phyloP scores from a whole-genome alignment of 2,329 filamentous ascomycete species.

The Clonostachys rhizophaga region DNA sequence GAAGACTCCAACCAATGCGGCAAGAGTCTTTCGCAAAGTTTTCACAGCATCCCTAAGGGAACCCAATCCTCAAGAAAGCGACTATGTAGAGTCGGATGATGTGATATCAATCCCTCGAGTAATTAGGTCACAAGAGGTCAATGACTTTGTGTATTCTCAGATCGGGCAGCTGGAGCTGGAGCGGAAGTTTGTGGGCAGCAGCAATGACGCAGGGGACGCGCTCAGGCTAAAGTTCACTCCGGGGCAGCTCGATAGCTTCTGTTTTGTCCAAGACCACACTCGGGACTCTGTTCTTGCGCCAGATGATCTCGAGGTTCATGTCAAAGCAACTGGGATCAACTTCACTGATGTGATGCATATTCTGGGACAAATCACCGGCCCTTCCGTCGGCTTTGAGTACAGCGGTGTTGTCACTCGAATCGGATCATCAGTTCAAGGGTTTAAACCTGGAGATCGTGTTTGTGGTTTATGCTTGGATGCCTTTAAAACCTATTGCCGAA shows the following conservation, averaged over 20 bases:
- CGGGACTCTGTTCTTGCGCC: background rate
- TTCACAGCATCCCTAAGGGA: too few relatives aligned
- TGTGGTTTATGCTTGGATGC: constrained; percentile 12
- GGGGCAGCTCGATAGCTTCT: background rate
- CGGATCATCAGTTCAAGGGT: constrained; percentile 6
- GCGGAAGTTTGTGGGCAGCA: too few relatives aligned
- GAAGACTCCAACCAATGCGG: too few relatives aligned
- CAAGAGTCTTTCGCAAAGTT: too few relatives aligned
- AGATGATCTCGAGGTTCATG: constrained; percentile 6
- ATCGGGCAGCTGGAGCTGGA: too few relatives aligned
- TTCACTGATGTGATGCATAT: constrained; percentile 20
- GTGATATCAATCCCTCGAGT: too few relatives aligned
- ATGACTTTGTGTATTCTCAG: too few relatives aligned
- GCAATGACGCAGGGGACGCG: background rate
- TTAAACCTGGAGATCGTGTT: constrained; percentile 17
- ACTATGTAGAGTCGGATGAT: too few relatives aligned
- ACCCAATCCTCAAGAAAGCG: too few relatives aligned
- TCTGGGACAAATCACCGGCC: too few relatives aligned
- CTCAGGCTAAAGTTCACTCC: background rate
- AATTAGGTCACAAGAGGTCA: too few relatives aligned
- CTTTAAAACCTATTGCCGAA: constrained; percentile 10
- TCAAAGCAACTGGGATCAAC: constrained; percentile 7
- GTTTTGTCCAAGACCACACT: background rate
- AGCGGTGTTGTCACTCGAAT: constrained; percentile 9
- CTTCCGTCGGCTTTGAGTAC: constrained; percentile 3